Percentiles rank a stretch among this genome's conserved stretches.
phyloP scores from a whole-genome alignment of 2,329 filamentous ascomycete genomes.

The Hymenoscyphus repandus region DNA sequence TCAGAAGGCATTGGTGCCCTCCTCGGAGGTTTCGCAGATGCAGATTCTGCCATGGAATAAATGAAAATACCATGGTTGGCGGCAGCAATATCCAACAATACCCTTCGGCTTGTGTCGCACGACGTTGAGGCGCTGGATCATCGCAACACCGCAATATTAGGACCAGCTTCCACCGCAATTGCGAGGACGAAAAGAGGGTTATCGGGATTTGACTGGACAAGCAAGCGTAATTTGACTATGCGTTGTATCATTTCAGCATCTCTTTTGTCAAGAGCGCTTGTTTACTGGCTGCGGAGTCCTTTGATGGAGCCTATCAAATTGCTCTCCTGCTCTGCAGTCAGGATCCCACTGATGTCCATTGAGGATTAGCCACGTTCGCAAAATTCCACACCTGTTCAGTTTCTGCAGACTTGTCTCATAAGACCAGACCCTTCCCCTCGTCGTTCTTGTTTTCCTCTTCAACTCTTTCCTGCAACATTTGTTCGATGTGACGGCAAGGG shows the following conservation, averaged over 20 bases:
- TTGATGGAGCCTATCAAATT: slow-evolving; percentile 29
- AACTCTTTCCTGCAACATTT: slow-evolving; percentile 5
- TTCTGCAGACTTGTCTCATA: slow-evolving; percentile 25
- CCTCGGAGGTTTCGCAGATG: slow-evolving; percentile 32
- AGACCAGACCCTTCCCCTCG: slow-evolving; percentile 19
- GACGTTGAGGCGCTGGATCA: slow-evolving; percentile 26
- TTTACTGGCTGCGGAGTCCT: slow-evolving; percentile 28
- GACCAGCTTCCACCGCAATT: slow-evolving; percentile 21
- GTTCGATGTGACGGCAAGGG: slow-evolving; percentile 3
- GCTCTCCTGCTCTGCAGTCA: slow-evolving; percentile 28
- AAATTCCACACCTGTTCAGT: slow-evolving; percentile 25
- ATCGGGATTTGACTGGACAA: slow-evolving; percentile 30
- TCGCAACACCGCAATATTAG: slow-evolving; percentile 26
- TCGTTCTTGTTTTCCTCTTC: slow-evolving; percentile 9
- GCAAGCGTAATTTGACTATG: slow-evolving; percentile 31
- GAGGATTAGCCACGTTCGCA: slow-evolving; percentile 30
- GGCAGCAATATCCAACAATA: slow-evolving; percentile 14
- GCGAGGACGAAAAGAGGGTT: slow-evolving; percentile 22
- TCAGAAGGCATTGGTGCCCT: slow-evolving; percentile 31
- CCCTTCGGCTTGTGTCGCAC: slow-evolving; percentile 22
- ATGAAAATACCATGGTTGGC: slow-evolving; percentile 16
- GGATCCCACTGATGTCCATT: slow-evolving; percentile 30
- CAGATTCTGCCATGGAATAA: slow-evolving; percentile 27
- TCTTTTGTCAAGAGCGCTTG: slow-evolving; percentile 30
- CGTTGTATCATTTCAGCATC: slow-evolving; percentile 33